Evolutionary conservation across 2,329 filamentous ascomycete genomes (phyloP), one percentile per base, ranked within the genome.

Genomic region (Zymoseptoria pseudotritici): DNA sequence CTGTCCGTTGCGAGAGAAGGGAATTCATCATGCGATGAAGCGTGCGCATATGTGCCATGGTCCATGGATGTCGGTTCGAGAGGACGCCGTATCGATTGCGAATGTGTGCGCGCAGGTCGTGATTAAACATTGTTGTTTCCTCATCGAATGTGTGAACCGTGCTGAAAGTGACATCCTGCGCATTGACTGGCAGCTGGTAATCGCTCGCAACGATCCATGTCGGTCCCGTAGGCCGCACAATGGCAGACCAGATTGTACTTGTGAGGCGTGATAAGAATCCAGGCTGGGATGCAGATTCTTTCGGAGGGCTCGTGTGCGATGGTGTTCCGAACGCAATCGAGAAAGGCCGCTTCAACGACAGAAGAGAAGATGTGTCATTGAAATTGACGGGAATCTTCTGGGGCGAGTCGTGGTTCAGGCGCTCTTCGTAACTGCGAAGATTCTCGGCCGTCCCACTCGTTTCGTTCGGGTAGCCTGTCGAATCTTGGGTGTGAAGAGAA

Each of bases 1-100:
- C 67, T 13, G 57, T 26, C 10, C 67, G 66, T 19, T 63, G 58
- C 26, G 61, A 65, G 31, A 63, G 61, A 59, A 63, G 58, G 1
- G 71, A 73, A 64, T 73, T 73, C 54, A 70, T 67, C 67, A 74
- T 70, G 42, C 72, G 70, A 57, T 74, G 72, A 6, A 74, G 63
- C 2, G 72, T 74, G 24, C 72, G 71, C 61, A 73, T 71, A 60
- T 74, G 72, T 10, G 63, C 55, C 61, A 74, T 66, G 6, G 70
- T 73, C 70, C 72, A 74, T 1, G 72, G 72, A 52, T 70, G 68
- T 1, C 56, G 42, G 8, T 66, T 59, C 9, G 66, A 61, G 11
- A 74, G 64, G 26, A 74, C 69, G 56, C 72, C 71, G 59, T 74
- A 74, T 29, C 72, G 71, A 20, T 64, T 63, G 29, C 72, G 71